Percentiles rank a stretch among this genome's conserved stretches.
Conservation (phyloP, 768 basidiomycete genomes). For the Agaricus subrufescens region DNA sequence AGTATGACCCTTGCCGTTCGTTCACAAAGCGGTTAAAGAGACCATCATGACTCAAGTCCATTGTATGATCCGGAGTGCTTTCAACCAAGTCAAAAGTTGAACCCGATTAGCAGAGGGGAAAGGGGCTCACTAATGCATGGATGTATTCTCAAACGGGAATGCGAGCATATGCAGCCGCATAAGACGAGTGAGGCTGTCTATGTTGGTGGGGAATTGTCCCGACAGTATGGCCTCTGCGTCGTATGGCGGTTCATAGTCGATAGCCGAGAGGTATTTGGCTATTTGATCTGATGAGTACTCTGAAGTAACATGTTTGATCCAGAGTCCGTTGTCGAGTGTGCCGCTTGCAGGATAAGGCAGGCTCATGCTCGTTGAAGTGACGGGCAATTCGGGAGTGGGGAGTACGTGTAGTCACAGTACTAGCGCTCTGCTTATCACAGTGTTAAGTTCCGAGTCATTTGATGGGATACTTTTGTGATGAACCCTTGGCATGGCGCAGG, state of each 20-base stretch:
- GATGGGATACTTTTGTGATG: no score
- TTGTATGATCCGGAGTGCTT: constrained; percentile 19
- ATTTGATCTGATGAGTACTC: constrained; percentile 18
- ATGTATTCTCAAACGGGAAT: constrained; percentile 33
- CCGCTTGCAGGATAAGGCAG: constrained; percentile 8
- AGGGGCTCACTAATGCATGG: constrained; percentile 32
- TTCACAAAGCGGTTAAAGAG: constrained; percentile 19
- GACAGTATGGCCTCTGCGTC: constrained; percentile 14
- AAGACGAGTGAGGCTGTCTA: constrained; percentile 22
- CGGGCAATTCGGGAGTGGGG: constrained; percentile 4
- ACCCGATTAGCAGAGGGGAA: not conserved
- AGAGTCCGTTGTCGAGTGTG: constrained; percentile 13
- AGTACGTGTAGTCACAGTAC: not conserved
- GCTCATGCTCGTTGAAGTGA: not conserved
- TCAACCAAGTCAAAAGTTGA: not conserved
- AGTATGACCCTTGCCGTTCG: constrained; percentile 21
- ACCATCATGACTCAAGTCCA: constrained; percentile 21
- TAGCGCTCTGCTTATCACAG: no score
- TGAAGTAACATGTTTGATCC: constrained; percentile 22
- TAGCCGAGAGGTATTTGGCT: constrained; percentile 20
- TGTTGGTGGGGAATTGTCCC: constrained; percentile 18
- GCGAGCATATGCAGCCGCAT: constrained; percentile 24
- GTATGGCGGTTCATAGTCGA: constrained; percentile 15
- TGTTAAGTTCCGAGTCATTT: no score
- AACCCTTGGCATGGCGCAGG: no score